Evolutionary conservation across 2,329 filamentous ascomycete species (phyloP).

Genomic region (Drechslerella stenobrocha): DNA sequence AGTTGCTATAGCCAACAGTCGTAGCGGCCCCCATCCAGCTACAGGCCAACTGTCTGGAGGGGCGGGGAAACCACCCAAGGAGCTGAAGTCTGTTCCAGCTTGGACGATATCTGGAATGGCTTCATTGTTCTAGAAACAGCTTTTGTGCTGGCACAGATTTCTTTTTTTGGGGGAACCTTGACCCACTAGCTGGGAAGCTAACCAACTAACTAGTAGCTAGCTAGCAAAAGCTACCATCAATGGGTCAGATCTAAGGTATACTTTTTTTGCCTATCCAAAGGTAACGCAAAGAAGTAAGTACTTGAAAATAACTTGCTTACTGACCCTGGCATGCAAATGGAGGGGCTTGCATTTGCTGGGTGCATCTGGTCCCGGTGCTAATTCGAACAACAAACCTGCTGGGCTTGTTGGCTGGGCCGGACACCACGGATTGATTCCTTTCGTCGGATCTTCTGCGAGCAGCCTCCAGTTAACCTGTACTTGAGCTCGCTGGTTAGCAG

Average conservation of each 20-base stretch:
- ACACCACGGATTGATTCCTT: neutral
- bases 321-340: constrained; percentile 2
- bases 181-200: neutral
- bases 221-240: too few relatives aligned
- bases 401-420: neutral
- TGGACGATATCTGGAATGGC: neutral
- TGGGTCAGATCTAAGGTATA: neutral
- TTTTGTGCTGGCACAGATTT: constrained; percentile 8
- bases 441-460: constrained; percentile 8
- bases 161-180: neutral
- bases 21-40: neutral
- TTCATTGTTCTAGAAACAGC: constrained; percentile 8
- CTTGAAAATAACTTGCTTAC: neutral
- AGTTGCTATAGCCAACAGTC: neutral
- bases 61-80: neutral
- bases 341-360: constrained; percentile 1
- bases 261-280: neutral
- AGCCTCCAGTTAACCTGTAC: neutral
- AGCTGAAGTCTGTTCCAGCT: neutral
- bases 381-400: constrained; percentile 1
- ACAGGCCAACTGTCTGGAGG: neutral
- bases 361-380: constrained; percentile 1
- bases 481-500: neutral
- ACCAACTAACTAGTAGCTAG: too few relatives aligned
- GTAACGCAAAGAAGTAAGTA: constrained; percentile 6